These are phyloP conservation scores for Schwanniomyces yamadae DNA, from an alignment of 805 yeast genomes.

Conservation along the genomic window DNA sequence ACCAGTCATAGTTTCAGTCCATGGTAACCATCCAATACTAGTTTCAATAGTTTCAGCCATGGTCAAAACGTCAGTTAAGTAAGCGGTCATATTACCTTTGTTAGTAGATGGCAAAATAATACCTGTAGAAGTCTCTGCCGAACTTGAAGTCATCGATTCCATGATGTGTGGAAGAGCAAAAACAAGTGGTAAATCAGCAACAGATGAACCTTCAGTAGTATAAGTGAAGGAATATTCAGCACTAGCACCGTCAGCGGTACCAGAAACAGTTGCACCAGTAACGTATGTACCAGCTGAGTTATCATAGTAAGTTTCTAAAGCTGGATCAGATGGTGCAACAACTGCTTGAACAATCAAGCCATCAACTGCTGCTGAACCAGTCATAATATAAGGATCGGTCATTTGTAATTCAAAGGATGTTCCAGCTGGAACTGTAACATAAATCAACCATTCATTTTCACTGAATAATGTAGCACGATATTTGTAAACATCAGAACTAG, in stretches of 20 bases:
- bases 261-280: conserved; percentile 47
- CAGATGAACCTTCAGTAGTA: conserved; percentile 49
- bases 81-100: conserved; percentile 51
- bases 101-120: conserved; percentile 46
- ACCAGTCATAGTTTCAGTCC: conserved; percentile 33
- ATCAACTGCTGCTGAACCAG: conserved; percentile 43
- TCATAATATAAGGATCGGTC: conserved; percentile 36
- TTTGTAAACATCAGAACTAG: conserved; percentile 42
- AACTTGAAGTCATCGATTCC: conserved; percentile 28
- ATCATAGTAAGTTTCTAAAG: conserved; percentile 50
- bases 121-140: conserved; percentile 37
- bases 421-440: conserved; percentile 48
- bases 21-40: conserved; percentile 45
- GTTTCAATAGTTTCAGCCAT: conserved; percentile 41
- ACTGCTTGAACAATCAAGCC: conserved; percentile 46
- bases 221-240: conserved; percentile 52
- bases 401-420: conserved; percentile 29
- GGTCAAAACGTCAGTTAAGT: conserved; percentile 36
- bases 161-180: conserved; percentile 58
- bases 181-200: conserved; percentile 43
- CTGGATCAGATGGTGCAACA: conserved; percentile 27
- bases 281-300: conserved; percentile 69
- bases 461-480: conserved; percentile 55
- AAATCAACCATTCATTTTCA: conserved; percentile 65
- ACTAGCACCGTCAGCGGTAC: conserved; percentile 43